Evolutionary conservation across 352 stramenopile genomes (phyloP).

Genomic region (Pythium sp.): DNA sequence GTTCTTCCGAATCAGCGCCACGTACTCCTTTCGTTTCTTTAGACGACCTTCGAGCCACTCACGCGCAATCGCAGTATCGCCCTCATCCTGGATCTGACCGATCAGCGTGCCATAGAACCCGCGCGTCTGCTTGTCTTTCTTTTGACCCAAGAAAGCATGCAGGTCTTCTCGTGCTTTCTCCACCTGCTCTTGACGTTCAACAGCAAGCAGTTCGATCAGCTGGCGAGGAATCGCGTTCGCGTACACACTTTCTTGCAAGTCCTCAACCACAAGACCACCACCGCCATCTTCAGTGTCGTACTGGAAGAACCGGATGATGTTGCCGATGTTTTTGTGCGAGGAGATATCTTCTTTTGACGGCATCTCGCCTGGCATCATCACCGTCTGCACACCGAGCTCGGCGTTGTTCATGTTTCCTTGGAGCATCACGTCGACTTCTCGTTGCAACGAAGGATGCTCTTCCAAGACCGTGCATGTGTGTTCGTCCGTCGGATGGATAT

Average conservation of each 20-base stretch:
- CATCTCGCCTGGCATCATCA: constrained; percentile 85
- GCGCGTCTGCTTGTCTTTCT: constrained; percentile 80
- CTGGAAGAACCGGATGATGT: constrained; percentile 88
- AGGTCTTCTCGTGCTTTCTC: constrained; percentile 79
- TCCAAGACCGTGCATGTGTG: constrained; percentile 74
- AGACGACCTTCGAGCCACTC: constrained; percentile 82
- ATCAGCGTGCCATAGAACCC: constrained; percentile 87
- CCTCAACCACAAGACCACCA: constrained; percentile 79
- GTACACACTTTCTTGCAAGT: constrained; percentile 77
- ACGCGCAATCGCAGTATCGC: constrained; percentile 64
- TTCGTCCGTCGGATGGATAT: constrained; percentile 76
- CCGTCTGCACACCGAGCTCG: constrained; percentile 81
- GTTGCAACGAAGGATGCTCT: constrained; percentile 59
- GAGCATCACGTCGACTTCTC: constrained; percentile 67
- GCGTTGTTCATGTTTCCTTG: constrained; percentile 73
- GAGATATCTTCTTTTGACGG: constrained; percentile 65
- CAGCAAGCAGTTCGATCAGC: constrained; percentile 75
- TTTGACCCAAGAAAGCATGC: constrained; percentile 77
- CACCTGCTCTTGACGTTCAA: constrained; percentile 74
- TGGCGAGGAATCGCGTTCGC: constrained; percentile 80
- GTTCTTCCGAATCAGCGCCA: constrained; percentile 77
- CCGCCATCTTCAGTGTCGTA: constrained; percentile 83
- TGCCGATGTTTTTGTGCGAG: constrained; percentile 85
- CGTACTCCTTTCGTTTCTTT: constrained; percentile 78
- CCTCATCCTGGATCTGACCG: constrained; percentile 85